phyloP scores from a whole-genome alignment of 1,284 basidiomycete genomes.

The Cryptococcus maquisensis region DNA sequence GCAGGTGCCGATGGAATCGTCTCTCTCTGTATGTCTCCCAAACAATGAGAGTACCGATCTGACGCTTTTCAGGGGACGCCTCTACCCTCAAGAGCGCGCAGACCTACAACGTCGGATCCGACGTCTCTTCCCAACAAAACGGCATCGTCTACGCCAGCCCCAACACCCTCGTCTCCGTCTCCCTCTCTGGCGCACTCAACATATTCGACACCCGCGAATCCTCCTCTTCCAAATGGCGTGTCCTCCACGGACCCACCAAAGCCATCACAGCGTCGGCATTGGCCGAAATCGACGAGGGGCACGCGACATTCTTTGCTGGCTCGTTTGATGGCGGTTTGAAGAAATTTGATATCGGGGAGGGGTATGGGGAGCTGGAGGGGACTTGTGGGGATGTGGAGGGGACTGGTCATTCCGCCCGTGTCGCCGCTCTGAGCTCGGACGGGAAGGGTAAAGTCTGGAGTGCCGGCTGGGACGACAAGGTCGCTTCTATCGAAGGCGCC shows the following conservation, averaged over 20 bases:
- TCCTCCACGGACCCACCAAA: constrained; percentile 72
- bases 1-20: constrained; percentile 85
- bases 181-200: constrained; percentile 77
- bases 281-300: constrained; percentile 18
- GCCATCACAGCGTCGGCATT: constrained; percentile 64
- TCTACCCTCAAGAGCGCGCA: constrained; percentile 62
- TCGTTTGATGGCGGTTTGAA: constrained; percentile 78
- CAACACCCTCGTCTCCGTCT: constrained; percentile 74
- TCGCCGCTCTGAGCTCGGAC: constrained; percentile 58
- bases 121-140: constrained; percentile 71
- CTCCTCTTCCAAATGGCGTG: constrained; percentile 56
- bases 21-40: constrained; percentile 64
- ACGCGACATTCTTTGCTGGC: constrained; percentile 68
- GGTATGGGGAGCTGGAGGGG: constrained; percentile 40
- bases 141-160: constrained; percentile 78
- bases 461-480: constrained; percentile 72
- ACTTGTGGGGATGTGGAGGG: constrained; percentile 59
- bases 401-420: constrained; percentile 64
- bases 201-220: constrained; percentile 72
- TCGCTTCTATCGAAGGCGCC: constrained; percentile 54
- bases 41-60: neutral
- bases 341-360: constrained; percentile 52
- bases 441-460: constrained; percentile 59
- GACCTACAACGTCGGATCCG: constrained; percentile 67
- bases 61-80: constrained; percentile 63